A percentile compares a stretch with the other conserved stretches of the same genome.
Conservation (phyloP, 768 basidiomycete genomes). For the Phaeolepiota aurea region DNA sequence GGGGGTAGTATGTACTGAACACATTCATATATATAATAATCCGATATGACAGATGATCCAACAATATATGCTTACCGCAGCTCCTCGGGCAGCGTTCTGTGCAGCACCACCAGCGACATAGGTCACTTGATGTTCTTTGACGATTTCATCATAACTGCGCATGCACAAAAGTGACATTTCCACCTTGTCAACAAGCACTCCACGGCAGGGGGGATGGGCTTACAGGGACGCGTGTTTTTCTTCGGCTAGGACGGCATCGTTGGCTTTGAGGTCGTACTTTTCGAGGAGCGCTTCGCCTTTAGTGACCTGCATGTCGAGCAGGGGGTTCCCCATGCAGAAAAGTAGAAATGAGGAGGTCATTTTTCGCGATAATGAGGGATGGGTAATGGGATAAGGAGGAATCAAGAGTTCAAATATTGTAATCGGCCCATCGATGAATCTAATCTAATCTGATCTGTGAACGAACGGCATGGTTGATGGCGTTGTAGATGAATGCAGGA, state of each 20-base stretch:
- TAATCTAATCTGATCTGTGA: too few relatives aligned
- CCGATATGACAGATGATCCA: not conserved
- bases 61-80: conserved; percentile 59
- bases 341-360: conserved; percentile 52
- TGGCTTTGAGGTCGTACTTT: conserved; percentile 87
- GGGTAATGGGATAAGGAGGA: too few relatives aligned
- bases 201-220: too few relatives aligned
- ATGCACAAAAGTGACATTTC: not conserved
- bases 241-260: conserved; percentile 93
- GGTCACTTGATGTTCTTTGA: conserved; percentile 63
- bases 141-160: conserved; percentile 81
- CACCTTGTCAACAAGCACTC: not conserved
- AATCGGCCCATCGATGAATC: too few relatives aligned
- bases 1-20: conserved; percentile 86
- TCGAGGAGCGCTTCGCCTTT: conserved; percentile 77
- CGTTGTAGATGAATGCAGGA: too few relatives aligned
- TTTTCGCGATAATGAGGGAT: not conserved
- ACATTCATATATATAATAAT: conserved; percentile 8
- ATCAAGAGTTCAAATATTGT: too few relatives aligned
- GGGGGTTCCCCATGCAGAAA: conserved; percentile 92
- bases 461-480: too few relatives aligned
- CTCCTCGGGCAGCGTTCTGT: conserved; percentile 94
- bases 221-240: conserved; percentile 86
- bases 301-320: conserved; percentile 92
- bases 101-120: conserved; percentile 97